Conservation (phyloP, 345 rosid genomes). For the Citrus medica region DNA sequence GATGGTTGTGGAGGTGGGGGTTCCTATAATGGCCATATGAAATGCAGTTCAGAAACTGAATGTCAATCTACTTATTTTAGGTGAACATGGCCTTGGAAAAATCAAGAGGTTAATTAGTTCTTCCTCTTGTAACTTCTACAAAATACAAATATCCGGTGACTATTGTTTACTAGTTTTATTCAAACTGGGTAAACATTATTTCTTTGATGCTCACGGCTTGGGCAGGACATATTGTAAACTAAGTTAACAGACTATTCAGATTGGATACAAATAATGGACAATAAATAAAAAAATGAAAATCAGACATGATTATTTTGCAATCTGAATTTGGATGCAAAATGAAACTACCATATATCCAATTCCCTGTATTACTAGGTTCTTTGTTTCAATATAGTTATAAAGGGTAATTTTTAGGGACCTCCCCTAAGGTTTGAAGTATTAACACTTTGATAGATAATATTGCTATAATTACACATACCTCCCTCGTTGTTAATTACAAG, state of each 20-base stretch:
- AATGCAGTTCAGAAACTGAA: constrained; percentile 52
- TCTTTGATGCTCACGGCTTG: too few relatives aligned
- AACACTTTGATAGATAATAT: too few relatives aligned
- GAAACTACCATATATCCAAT: background rate
- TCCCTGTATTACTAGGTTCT: background rate
- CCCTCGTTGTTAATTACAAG: too few relatives aligned
- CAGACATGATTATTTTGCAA: background rate
- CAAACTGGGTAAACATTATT: background rate
- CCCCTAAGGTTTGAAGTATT: too few relatives aligned
- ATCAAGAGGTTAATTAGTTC: constrained; percentile 40
- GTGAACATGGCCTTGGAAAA: constrained; percentile 41
- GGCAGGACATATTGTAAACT: too few relatives aligned
- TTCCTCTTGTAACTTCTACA: background rate
- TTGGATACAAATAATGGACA: background rate
- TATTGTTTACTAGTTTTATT: background rate
- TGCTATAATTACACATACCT: too few relatives aligned
- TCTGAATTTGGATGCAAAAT: background rate
- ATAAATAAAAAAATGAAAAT: too few relatives aligned
- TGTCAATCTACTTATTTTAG: constrained; percentile 56
- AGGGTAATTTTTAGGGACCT: too few relatives aligned
- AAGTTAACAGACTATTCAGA: too few relatives aligned
- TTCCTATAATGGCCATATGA: constrained; percentile 55
- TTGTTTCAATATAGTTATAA: too few relatives aligned
- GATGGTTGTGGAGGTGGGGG: constrained; percentile 51
- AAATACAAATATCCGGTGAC: background rate